phyloP scores from a whole-genome alignment of 1,284 basidiomycete species.

The Puccinia horiana region DNA sequence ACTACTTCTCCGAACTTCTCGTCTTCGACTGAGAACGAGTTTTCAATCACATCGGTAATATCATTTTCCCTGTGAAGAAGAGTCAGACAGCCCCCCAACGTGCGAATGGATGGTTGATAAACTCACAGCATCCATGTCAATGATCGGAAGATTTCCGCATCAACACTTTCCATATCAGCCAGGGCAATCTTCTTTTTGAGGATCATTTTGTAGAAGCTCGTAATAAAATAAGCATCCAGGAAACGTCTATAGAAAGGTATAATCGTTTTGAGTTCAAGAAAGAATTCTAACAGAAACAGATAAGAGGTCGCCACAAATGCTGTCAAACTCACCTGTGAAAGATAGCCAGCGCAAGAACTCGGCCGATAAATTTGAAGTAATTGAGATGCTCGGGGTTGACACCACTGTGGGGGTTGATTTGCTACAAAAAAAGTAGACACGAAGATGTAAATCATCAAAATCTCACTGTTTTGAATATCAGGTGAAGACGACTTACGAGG shows the following conservation, averaged over 20 bases:
- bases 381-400: conserved; percentile 98
- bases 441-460: conserved; percentile 95
- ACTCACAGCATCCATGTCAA: conserved; percentile 87
- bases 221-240: conserved; percentile 98
- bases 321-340: conserved; percentile 70
- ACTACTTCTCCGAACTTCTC: conserved; percentile 97
- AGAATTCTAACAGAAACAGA: background rate
- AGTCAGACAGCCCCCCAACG: background rate
- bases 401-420: conserved; percentile 95
- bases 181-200: conserved; percentile 80
- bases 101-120: background rate
- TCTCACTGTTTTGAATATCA: conserved; percentile 56
- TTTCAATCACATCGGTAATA: conserved; percentile 89
- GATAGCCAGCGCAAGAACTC: conserved; percentile 88
- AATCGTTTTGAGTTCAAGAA: background rate
- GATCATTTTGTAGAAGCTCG: conserved; percentile 99
- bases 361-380: conserved; percentile 99
- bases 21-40: conserved; percentile 91
- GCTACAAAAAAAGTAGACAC: conserved; percentile 57
- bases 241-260: conserved; percentile 67
- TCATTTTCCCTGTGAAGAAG: conserved; percentile 69
- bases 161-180: conserved; percentile 85
- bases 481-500: background rate
- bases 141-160: conserved; percentile 84
- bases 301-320: background rate